Base-by-base conservation (phyloP, 495 filamentous ascomycete genomes). In the Saxophila tyrrhenica region DNA sequence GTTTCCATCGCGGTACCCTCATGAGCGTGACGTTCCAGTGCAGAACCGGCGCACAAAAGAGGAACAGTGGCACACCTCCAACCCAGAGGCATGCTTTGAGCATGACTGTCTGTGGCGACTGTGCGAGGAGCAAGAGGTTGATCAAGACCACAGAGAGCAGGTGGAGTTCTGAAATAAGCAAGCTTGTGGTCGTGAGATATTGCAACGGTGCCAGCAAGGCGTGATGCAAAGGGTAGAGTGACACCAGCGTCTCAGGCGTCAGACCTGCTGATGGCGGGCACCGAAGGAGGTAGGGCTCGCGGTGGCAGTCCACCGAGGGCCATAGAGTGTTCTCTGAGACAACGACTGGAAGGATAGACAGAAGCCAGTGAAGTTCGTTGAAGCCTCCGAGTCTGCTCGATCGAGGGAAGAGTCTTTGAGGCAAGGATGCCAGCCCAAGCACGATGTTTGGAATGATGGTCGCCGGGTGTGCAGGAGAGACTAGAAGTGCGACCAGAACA, bases 1-100 rank as follows among this genome's bases (percentile, higher is more conserved):
- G 90, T 32, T 89, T 84, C 87, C 91, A 96, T 56, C 78, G 86
- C 1, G 92, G 92, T 35, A 98, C 86, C 39, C 94, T 74, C 17
- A 91, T 89, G 41, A 98, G 70, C 48, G 83, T 74, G 16, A 96
- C 83, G 35, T 84, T 87, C 87, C 87, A 95, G 65, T 74, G 79
- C n/a, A 97, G 79, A 16, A 91, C 76, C 46, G 83, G 78, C 39
- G 76, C 75, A 65, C 86, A 94, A 15, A 78, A 73, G 19, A 88
- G 70, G 47, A 94, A 82, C 17, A 94, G 61, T 48, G 77, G 76
- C 46, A 96, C 66, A 24, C 90, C 89, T 23, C 94, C 94, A 35
- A 87, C 75, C 90, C 92, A 97, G 7, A 97, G 72, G 25, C 95
- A 64, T 9, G 82, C 78, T 66, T 86, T 85, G 5, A 97, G 69